A percentile compares a stretch with the other conserved stretches of the same genome.
Evolutionary conservation across 139 green algal species (phyloP).

Genomic region (Chlamydomonas eustigma): DNA sequence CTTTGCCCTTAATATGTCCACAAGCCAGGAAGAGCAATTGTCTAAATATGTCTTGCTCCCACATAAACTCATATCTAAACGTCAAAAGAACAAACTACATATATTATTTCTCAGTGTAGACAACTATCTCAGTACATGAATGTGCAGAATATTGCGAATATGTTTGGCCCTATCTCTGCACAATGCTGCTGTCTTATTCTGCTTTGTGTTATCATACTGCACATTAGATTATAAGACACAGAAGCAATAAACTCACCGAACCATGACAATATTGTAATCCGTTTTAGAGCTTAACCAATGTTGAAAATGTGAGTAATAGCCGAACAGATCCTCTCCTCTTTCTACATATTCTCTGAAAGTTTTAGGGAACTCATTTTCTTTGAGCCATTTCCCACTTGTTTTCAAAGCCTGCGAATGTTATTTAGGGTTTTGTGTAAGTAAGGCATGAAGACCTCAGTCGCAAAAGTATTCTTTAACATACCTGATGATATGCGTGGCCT

Average conservation of each 20-base stretch:
- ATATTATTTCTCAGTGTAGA: too few relatives aligned
- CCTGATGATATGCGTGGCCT: slow-evolving; percentile 43
- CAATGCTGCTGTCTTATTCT: too few relatives aligned
- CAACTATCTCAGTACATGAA: too few relatives aligned
- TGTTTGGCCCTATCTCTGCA: too few relatives aligned
- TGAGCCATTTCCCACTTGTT: not conserved
- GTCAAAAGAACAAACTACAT: not conserved
- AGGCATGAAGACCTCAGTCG: too few relatives aligned
- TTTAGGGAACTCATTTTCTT: not conserved
- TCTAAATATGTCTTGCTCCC: slow-evolving; percentile 24
- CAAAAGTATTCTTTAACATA: not conserved
- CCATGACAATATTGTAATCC: slow-evolving; percentile 31
- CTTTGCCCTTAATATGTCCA: not conserved
- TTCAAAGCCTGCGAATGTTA: not conserved
- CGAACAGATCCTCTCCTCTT: slow-evolving; percentile 43
- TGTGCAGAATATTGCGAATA: too few relatives aligned
- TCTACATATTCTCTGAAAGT: not conserved
- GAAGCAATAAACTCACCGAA: slow-evolving; percentile 33
- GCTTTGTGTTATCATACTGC: too few relatives aligned
- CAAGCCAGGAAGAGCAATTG: slow-evolving; percentile 23
- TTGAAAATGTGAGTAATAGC: slow-evolving; percentile 33
- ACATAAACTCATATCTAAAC: slow-evolving; percentile 47
- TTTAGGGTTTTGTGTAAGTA: too few relatives aligned
- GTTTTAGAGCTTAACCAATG: slow-evolving; percentile 20
- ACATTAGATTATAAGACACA: too few relatives aligned